These are phyloP conservation scores for Aureobasidium sp. DNA, from an alignment of 2,329 filamentous ascomycete genomes.

Conservation along the genomic window DNA sequence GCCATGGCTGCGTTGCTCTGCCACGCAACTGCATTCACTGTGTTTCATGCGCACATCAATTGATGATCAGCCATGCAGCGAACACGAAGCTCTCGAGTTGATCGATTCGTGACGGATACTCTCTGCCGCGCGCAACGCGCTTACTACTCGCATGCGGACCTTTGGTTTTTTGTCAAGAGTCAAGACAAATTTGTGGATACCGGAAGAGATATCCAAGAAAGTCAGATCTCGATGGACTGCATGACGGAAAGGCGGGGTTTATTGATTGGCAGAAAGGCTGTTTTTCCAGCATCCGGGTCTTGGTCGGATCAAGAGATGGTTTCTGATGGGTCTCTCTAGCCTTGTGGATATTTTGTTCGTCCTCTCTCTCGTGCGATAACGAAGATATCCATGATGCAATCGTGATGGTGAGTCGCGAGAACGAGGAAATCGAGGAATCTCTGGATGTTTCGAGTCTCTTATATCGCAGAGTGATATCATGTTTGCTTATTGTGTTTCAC, in stretches of 20 bases:
- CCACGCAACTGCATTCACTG: background rate
- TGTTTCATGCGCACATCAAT: background rate
- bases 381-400: background rate
- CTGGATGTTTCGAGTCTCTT: background rate
- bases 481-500: background rate
- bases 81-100: background rate
- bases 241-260: background rate
- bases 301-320: background rate
- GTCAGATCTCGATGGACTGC: background rate
- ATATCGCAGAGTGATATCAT: background rate
- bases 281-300: slow-evolving; percentile 1
- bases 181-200: background rate
- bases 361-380: background rate
- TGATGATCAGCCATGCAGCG: background rate
- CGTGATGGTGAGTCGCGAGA: background rate
- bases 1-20: background rate
- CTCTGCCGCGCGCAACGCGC: slow-evolving; percentile 3
- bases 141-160: background rate
- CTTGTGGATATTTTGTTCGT: slow-evolving; percentile 2
- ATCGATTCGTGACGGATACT: background rate
- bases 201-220: background rate
- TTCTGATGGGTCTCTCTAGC: background rate
- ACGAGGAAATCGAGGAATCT: background rate
- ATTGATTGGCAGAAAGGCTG: background rate
- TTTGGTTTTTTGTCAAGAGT: background rate